Conservation (phyloP, 257 asterid species). For the Solanum pinnatisectum region DNA sequence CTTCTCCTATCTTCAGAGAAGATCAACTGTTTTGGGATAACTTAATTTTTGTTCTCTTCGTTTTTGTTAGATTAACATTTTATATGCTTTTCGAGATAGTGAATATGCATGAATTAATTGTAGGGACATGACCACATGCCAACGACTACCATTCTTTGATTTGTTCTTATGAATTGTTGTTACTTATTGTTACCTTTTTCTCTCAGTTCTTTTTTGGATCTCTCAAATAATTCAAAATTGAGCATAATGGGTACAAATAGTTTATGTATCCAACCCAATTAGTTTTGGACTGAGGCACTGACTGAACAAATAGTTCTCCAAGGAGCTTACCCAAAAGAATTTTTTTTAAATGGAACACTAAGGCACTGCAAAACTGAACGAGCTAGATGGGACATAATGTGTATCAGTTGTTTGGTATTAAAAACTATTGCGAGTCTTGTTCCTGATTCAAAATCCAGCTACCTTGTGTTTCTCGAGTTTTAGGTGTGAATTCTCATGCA, state of each 20-base stretch:
- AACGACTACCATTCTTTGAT: background rate
- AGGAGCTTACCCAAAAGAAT: background rate
- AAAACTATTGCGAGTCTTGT: background rate
- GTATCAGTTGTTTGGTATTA: background rate
- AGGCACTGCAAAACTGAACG: background rate
- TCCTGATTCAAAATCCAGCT: background rate
- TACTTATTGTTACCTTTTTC: background rate
- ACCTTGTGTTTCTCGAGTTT: background rate
- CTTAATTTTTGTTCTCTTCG: background rate
- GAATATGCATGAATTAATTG: background rate
- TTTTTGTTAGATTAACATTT: background rate
- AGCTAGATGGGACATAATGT: background rate
- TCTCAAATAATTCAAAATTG: background rate
- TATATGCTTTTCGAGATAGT: background rate
- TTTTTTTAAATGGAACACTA: background rate
- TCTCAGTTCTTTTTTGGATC: background rate
- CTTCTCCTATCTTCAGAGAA: background rate
- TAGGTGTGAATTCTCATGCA: background rate
- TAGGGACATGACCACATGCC: background rate
- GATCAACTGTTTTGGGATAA: background rate
- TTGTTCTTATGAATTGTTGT: background rate
- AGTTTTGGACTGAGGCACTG: background rate
- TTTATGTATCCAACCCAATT: background rate
- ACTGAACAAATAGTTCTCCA: background rate
- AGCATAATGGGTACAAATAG: background rate